A percentile compares a stretch with the other conserved stretches of the same genome.
Conservation (phyloP, 2,329 filamentous ascomycete species). For the Fusarium nodosum region DNA sequence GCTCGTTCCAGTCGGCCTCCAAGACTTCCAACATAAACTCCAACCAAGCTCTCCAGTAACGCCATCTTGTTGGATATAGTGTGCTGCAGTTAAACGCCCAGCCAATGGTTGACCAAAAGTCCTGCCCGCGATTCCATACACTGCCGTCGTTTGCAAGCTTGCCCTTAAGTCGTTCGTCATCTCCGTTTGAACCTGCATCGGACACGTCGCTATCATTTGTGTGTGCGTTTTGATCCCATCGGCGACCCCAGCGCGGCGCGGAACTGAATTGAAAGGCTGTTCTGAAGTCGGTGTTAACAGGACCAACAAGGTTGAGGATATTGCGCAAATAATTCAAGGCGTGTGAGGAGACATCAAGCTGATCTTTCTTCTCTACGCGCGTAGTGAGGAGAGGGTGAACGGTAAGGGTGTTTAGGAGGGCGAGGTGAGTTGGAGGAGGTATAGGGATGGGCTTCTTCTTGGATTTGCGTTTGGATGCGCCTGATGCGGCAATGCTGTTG, state of each 20-base stretch:
- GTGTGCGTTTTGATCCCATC: constrained; percentile 55
- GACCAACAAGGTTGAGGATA: constrained; percentile 74
- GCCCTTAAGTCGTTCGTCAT: constrained; percentile 67
- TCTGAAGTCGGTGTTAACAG: constrained; percentile 76
- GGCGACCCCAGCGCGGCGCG: constrained; percentile 50
- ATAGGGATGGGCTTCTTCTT: constrained; percentile 65
- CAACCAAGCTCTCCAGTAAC: constrained; percentile 84
- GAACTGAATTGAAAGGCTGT: constrained; percentile 77
- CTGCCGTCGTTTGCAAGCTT: constrained; percentile 74
- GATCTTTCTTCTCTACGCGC: constrained; percentile 72
- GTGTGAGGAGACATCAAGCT: constrained; percentile 72
- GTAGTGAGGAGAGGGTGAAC: constrained; percentile 86
- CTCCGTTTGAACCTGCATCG: constrained; percentile 59
- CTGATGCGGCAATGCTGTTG: constrained; percentile 71
- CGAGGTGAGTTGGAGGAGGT: constrained; percentile 79
- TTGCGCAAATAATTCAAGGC: constrained; percentile 79
- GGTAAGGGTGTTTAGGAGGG: constrained; percentile 83
- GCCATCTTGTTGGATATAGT: constrained; percentile 80
- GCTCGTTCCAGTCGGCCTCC: constrained; percentile 76
- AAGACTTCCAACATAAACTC: constrained; percentile 83
- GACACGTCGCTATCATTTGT: constrained; percentile 60
- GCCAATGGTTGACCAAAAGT: constrained; percentile 90
- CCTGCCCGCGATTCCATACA: constrained; percentile 80
- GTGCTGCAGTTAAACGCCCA: constrained; percentile 95
- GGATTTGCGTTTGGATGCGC: constrained; percentile 54